Evolutionary conservation across 441 rosid species (phyloP), one percentile per base, ranked within the genome.

Genomic region (Cnidoscolus chayamansa): DNA sequence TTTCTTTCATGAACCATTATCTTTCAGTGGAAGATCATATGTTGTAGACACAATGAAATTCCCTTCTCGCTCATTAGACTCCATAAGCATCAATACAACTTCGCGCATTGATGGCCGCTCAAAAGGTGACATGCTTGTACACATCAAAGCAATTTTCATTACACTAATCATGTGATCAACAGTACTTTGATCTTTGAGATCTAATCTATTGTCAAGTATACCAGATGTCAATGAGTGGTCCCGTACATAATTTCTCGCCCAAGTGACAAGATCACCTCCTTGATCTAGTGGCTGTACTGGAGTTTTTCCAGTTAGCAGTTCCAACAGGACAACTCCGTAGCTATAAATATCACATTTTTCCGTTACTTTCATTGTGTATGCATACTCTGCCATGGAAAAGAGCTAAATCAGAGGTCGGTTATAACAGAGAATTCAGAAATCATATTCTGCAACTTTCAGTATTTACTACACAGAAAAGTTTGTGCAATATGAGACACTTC

Each of bases 51-150:
- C 78, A 51, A 74, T 65, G 0, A 83, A 84, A 78, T 78, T 76
- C 10, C 86, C 86, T 65, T 79, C 84, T 32, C 75, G 86, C 75
- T 84, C 86, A 19, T 81, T 88, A 31, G 98, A 93, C 78, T 89
- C 98, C 0, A 82, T 79, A 31, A 93, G 86, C 97, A 90, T 90
- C 65, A 68, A 64, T 43, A 90, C 92, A 50, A 93, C 98, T 81
- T 88, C 93, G 47, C 95, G 88, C 97, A 90, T 93, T 60, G 98
- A 84, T 16, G 98, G 98, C 68, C 98, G 84, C 40, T 88, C 97
- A 0, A 74, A 76, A 12, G 98, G 98, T 31, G 91, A 82, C 68
- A 82, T 32, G 53, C 80, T 86, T 0, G 97, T 88, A 83, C 97
- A 93, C 19, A 87, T 63, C 10, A 93, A 73, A 43, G 89, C 97